Evolutionary conservation across 805 yeast genomes (phyloP), one percentile per base, ranked within the genome.

Genomic region (Wickerhamiella cacticola): DNA sequence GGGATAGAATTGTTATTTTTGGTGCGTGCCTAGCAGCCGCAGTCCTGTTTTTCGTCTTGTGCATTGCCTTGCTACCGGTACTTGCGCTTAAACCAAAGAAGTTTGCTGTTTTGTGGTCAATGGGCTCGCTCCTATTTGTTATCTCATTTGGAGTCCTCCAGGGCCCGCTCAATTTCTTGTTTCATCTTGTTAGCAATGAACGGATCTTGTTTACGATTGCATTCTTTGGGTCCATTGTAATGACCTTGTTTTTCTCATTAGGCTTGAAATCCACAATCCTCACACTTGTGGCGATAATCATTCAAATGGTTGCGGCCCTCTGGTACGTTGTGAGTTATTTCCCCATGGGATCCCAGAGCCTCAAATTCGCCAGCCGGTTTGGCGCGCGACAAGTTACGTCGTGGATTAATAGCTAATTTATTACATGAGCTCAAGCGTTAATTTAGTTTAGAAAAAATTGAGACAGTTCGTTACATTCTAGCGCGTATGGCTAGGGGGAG

Each of bases 281-380:
- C 45, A 86, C 97, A 0, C 65, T 92, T 9, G 59, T 86, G 10
- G 78, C 86, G 26, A 82, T 92, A 38, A 63, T 82, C 1, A 63
- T 83, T 9, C 96, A 92, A 63, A 68, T 88, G 7, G 64, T 92
- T 48, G 89, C 96, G 1, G 87, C 92, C n/a, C 58, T 86, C 4
- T 88, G 88, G 70, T 92, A 92, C 63, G 80, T 92, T 0, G 71
- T 89, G 36, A 83, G 95, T 58, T 92, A 92, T 64, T 89, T 92
- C 73, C 98, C 98, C 12, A 82, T 88, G 67, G 98, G 98, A 10
- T 83, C 89, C 1, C 81, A 82, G 52, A 82, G 94, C 2, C 58
- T 80, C 43, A 66, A 73, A 52, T 68, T 78, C 62, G 72, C 80
- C 1, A 68, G 77, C 13, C 65, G 75, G 19, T 66, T 79, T 5